These are phyloP conservation scores for Marasmius tenuissimus DNA, from an alignment of 1,284 basidiomycete genomes.

Conservation along the genomic window DNA sequence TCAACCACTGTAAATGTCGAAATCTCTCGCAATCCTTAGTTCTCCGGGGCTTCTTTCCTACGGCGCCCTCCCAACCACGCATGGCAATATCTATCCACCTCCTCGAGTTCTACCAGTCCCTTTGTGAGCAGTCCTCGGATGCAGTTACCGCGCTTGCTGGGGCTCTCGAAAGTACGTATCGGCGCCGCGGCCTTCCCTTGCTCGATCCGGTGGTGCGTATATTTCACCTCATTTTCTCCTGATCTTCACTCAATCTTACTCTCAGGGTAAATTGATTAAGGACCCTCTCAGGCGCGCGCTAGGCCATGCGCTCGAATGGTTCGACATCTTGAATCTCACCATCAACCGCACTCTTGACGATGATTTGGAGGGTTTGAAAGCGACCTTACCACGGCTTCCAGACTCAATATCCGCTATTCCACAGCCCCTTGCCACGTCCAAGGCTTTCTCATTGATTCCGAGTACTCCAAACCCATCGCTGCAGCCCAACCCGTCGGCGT, in stretches of 20 bases:
- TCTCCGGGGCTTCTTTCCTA: conserved; percentile 19
- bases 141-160: conserved; percentile 19
- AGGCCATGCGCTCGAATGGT: too few relatives aligned
- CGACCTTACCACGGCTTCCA: too few relatives aligned
- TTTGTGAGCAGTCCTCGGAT: conserved; percentile 23
- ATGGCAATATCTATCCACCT: conserved; percentile 18
- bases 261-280: not conserved
- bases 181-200: conserved; percentile 14
- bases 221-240: not conserved
- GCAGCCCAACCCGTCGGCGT: too few relatives aligned
- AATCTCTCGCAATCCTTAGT: conserved; percentile 10
- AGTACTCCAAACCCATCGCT: too few relatives aligned
- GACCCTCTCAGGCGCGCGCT: not conserved
- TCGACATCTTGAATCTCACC: too few relatives aligned
- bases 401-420: too few relatives aligned
- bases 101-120: conserved; percentile 18
- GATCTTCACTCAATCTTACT: not conserved
- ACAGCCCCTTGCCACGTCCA: too few relatives aligned
- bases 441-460: too few relatives aligned
- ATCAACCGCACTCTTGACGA: too few relatives aligned
- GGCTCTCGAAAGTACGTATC: conserved; percentile 18
- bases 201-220: not conserved
- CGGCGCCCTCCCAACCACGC: conserved; percentile 17
- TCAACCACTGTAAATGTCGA: conserved; percentile 3
- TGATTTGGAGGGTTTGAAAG: too few relatives aligned